Evolutionary conservation across 768 basidiomycete species (phyloP).

Genomic region (Lactarius hengduanensis): DNA sequence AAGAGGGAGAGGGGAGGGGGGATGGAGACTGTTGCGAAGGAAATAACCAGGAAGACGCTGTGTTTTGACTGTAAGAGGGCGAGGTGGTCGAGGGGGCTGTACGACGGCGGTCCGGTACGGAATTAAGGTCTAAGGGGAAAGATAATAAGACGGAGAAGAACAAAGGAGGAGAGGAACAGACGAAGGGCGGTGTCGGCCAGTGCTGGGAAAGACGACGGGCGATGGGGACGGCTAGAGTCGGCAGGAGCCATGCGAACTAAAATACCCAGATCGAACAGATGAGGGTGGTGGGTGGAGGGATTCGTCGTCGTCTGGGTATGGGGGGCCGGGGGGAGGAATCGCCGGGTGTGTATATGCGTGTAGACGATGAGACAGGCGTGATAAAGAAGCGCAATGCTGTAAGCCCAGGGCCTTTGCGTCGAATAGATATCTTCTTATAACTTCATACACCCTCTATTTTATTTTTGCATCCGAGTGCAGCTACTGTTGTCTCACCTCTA

Average conservation of each 20-base stretch:
- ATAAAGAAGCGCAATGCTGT: background rate
- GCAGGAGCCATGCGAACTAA: constrained; percentile 12
- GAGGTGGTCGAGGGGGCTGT: constrained; percentile 13
- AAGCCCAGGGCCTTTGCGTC: background rate
- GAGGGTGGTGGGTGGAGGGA: background rate
- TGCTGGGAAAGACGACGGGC: background rate
- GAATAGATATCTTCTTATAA: background rate
- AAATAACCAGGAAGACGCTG: constrained; percentile 5
- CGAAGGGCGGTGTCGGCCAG: constrained; percentile 4
- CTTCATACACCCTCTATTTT: background rate
- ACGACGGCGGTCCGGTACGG: constrained; percentile 4
- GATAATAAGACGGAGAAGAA: background rate
- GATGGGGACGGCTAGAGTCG: background rate
- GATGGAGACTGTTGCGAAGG: constrained; percentile 13
- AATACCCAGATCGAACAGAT: background rate
- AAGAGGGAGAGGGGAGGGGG: constrained; percentile 6
- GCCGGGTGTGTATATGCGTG: constrained; percentile 10
- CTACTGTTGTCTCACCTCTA: background rate
- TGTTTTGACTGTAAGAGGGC: constrained; percentile 3
- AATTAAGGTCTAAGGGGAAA: background rate
- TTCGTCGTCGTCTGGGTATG: background rate
- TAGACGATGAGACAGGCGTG: background rate
- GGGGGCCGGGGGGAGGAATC: constrained; percentile 15
- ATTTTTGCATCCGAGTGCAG: background rate
- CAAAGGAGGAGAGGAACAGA: background rate